phyloP scores from a whole-genome alignment of 1,284 basidiomycete species.

The Xerocomus amazonicus region DNA sequence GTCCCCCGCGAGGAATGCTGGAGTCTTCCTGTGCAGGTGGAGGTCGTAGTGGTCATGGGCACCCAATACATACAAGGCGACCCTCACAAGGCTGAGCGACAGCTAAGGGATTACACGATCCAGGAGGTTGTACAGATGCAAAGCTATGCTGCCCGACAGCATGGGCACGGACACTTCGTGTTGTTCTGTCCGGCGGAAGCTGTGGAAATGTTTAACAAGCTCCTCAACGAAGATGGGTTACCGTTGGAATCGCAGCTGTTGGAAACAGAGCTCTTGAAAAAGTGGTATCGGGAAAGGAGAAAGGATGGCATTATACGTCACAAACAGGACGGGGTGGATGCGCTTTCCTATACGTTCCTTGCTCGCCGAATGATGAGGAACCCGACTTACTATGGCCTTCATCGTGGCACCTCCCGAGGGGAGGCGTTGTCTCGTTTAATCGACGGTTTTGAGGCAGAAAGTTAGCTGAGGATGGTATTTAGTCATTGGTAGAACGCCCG shows the following conservation, averaged over 20 bases:
- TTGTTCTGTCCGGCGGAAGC: slow-evolving; percentile 87
- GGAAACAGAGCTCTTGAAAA: slow-evolving; percentile 47
- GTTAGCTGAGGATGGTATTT: background rate
- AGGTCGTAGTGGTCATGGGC: slow-evolving; percentile 85
- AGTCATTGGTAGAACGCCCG: background rate
- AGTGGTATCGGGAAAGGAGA: slow-evolving; percentile 50
- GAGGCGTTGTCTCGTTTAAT: slow-evolving; percentile 68
- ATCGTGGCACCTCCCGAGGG: slow-evolving; percentile 37
- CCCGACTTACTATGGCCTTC: slow-evolving; percentile 82
- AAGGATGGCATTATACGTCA: slow-evolving; percentile 41
- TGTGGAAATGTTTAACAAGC: slow-evolving; percentile 73
- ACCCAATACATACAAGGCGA: slow-evolving; percentile 78
- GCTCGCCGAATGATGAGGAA: slow-evolving; percentile 71
- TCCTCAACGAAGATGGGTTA: slow-evolving; percentile 83
- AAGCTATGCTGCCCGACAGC: slow-evolving; percentile 72
- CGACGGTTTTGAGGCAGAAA: slow-evolving; percentile 47
- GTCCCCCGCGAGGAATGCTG: slow-evolving; percentile 83
- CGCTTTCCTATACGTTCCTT: slow-evolving; percentile 81
- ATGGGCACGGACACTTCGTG: slow-evolving; percentile 65
- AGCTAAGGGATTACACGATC: slow-evolving; percentile 75
- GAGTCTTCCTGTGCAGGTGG: slow-evolving; percentile 79
- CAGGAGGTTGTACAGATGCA: slow-evolving; percentile 91
- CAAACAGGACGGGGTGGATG: slow-evolving; percentile 73
- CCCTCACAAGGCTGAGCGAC: slow-evolving; percentile 53
- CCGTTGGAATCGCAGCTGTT: slow-evolving; percentile 83